These are phyloP conservation scores for Vigna nakashimae DNA, from an alignment of 306 rosid genomes.

Conservation along the genomic window DNA sequence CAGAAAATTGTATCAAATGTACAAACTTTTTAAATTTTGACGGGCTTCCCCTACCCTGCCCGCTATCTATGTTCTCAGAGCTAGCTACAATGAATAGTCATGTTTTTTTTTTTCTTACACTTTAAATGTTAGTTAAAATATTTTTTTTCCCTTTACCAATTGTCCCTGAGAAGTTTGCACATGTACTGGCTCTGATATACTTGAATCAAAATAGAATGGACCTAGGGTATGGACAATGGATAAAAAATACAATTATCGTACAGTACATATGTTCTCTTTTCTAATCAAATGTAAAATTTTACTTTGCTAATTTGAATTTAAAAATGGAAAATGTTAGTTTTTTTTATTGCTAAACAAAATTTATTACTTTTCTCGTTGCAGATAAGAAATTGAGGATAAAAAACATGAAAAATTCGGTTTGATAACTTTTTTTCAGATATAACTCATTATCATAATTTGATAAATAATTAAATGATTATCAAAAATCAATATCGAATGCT, in stretches of 20 bases:
- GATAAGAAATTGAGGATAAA: not conserved
- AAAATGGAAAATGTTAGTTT: no score
- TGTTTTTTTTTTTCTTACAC: not conserved
- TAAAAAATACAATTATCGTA: no score
- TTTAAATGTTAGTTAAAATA: conserved; percentile 13
- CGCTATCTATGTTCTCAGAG: conserved; percentile 1
- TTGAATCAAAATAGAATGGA: not conserved
- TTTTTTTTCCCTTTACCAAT: not conserved
- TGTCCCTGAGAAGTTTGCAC: not conserved
- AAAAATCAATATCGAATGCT: no score
- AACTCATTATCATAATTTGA: no score
- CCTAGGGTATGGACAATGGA: not conserved
- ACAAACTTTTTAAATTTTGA: conserved; percentile 46
- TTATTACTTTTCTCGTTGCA: not conserved
- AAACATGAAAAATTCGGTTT: no score
- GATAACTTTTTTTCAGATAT: no score
- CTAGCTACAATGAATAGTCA: conserved; percentile 1
- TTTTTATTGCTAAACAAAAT: no score
- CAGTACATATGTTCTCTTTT: no score
- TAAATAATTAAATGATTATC: no score
- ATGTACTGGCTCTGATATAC: not conserved
- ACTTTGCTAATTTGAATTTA: no score
- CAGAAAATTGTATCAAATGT: conserved; percentile 29
- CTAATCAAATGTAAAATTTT: no score
- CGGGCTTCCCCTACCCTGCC: conserved; percentile 26